Conservation (phyloP, 345 rosid species). For the Ceriops decandra region DNA sequence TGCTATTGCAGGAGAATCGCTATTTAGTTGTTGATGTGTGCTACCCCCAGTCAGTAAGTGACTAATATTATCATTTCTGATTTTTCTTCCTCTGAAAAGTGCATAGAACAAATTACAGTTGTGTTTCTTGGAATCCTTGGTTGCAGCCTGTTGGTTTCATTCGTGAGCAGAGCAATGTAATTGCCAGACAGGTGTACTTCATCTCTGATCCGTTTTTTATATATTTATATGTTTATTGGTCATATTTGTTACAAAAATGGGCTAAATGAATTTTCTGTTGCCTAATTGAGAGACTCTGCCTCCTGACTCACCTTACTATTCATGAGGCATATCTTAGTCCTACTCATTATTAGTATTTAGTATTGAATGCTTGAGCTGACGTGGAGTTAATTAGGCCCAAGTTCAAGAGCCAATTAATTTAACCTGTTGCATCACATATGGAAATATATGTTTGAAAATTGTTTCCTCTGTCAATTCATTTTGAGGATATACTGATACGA, state of each 20-base stretch:
- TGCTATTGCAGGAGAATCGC: conserved; percentile 73
- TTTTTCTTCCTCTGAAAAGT: conserved; percentile 3
- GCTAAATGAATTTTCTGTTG: no score
- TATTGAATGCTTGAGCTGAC: neutral
- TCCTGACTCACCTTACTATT: no score
- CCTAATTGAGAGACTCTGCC: no score
- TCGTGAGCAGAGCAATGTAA: conserved; percentile 70
- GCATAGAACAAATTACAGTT: no score
- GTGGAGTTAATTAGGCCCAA: neutral
- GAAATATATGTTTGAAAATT: no score
- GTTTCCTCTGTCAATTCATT: no score
- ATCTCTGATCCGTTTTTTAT: neutral
- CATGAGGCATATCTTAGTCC: no score
- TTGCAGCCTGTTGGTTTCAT: conserved; percentile 87
- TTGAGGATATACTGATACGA: no score
- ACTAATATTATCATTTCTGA: neutral
- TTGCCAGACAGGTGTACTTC: conserved; percentile 71
- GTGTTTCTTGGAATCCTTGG: no score
- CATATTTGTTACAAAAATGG: no score
- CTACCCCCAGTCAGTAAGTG: conserved; percentile 74
- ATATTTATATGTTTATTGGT: neutral
- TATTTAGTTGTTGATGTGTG: conserved; percentile 81
- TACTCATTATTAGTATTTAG: neutral
- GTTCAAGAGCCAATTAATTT: neutral
- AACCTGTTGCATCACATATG: neutral